A percentile compares a stretch with the other conserved stretches of the same genome.
Conservation (phyloP, 163 green algal genomes). For the Chlamydomonas reinhardtii region DNA sequence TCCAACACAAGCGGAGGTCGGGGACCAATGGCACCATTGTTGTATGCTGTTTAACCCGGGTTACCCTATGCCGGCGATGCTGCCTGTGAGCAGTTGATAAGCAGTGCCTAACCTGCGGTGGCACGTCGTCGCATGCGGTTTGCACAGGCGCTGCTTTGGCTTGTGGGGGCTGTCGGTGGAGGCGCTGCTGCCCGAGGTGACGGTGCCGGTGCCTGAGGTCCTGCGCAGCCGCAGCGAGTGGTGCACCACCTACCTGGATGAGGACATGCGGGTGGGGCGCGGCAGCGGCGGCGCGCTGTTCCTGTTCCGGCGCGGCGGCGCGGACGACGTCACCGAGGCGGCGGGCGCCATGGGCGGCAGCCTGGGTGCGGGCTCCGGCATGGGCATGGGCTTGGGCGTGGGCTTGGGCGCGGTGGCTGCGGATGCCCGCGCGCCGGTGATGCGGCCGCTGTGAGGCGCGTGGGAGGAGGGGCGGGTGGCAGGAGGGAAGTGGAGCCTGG, state of each 20-base stretch:
- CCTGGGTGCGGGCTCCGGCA: not conserved
- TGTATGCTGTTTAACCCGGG: no score
- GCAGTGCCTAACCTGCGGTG: no score
- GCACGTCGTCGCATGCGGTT: no score
- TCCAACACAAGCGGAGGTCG: no score
- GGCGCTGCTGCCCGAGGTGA: constrained; percentile 46
- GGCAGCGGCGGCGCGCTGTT: constrained; percentile 41
- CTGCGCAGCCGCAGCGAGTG: constrained; percentile 46
- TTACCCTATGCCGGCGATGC: no score
- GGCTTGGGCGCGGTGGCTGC: not conserved
- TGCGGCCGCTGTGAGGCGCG: constrained; percentile 8
- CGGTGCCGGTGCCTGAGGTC: constrained; percentile 34
- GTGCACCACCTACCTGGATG: constrained; percentile 57
- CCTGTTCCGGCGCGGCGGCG: constrained; percentile 35
- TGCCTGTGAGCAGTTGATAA: no score
- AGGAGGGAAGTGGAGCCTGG: no score
- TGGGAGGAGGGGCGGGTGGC: not conserved
- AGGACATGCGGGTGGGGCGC: constrained; percentile 42
- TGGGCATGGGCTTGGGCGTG: not conserved
- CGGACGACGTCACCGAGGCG: not conserved
- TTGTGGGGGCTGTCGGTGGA: constrained; percentile 46
- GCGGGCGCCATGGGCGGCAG: not conserved
- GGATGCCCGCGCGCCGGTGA: not conserved
- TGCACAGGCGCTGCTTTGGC: no score
- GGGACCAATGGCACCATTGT: no score